Conservation (phyloP, 108 stramenopile genomes). For the Stephanodiscus minutulus region DNA sequence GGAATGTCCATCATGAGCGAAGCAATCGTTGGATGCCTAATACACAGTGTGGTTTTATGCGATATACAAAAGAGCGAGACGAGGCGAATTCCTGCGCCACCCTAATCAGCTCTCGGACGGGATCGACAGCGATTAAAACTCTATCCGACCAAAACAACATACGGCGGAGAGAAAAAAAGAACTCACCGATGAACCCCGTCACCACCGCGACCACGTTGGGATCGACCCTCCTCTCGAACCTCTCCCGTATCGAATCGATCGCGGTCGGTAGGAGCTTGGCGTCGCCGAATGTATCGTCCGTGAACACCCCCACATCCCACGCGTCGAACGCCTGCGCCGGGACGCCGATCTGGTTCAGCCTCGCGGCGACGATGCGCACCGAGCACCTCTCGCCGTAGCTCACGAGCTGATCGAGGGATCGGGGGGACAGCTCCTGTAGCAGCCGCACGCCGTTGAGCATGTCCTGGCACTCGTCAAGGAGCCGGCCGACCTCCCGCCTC, state of each 20-base stretch:
- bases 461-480: conserved; percentile 88
- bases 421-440: conserved; percentile 90
- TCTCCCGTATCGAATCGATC: conserved; percentile 59
- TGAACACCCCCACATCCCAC: conserved; percentile 93
- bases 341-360: conserved; percentile 93
- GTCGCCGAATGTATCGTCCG: conserved; percentile 90
- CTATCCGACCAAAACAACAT: too few relatives aligned
- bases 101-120: too few relatives aligned
- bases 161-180: too few relatives aligned
- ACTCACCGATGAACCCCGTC: conserved; percentile 91
- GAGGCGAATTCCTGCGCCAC: too few relatives aligned
- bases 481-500: conserved; percentile 60
- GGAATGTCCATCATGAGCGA: neutral
- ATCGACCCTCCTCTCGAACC: conserved; percentile 75
- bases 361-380: conserved; percentile 91
- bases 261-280: conserved; percentile 75
- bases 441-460: conserved; percentile 91
- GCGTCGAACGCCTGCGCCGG: conserved; percentile 94
- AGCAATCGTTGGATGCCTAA: conserved; percentile 23
- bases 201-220: conserved; percentile 91
- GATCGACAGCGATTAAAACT: too few relatives aligned
- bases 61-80: conserved; percentile 42
- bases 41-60: conserved; percentile 32
- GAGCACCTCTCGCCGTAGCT: conserved; percentile 93
- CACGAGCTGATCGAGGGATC: conserved; percentile 90